Base-by-base conservation (phyloP, 2,329 filamentous ascomycete genomes). In the Uncinocarpus reesii region DNA sequence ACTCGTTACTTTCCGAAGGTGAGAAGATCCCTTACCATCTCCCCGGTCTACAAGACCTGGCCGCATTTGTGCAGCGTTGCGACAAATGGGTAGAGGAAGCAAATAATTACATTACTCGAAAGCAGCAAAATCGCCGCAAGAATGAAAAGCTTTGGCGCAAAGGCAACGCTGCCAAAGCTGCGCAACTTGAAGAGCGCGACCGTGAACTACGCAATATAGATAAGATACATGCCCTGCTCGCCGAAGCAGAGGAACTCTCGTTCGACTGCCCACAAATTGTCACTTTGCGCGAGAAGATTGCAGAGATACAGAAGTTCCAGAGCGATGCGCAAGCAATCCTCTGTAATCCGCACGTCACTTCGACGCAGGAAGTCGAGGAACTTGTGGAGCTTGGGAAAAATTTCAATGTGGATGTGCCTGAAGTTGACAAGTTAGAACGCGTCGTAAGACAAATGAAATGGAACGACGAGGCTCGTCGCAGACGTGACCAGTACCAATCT, bases 11-110 rank as follows among this genome's bases (percentile, higher is more conserved):
- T 51, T 83, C 83, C 62, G 92, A 98, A 73, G 92, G 92, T 65
- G 92, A 98, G 70, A 89, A 87, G 66, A 95, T 98, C 60, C 88
- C 90, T 50, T 93, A 86, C 73, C 83, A 87, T 50, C 77, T 98
- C 53, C 80, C 82, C 55, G 89, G 87, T 53, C 76, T 98, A 54
- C 77, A 84, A 58, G 79, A 86, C 58, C 76, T 98, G 57, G 84
- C 81, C 67, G 79, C 83, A 56, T 98, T 94, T 70, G 92, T 98
- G 64, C 88, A 95, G 58, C 83, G 86, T 60, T 96, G 92, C 72
- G 93, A 95, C 66, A 88, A 94, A 63, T 95, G 93, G 85, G 87
- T 95, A 54, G 92, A 96, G 60, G 90, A 96, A 69, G 92, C 92
- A 55, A 92, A 86, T 60, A 89, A 85, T 62, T 98, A 93, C 71